These are phyloP conservation scores for Teratosphaeria nubilosa DNA, from an alignment of 2,329 filamentous ascomycete genomes.

Conservation along the genomic window DNA sequence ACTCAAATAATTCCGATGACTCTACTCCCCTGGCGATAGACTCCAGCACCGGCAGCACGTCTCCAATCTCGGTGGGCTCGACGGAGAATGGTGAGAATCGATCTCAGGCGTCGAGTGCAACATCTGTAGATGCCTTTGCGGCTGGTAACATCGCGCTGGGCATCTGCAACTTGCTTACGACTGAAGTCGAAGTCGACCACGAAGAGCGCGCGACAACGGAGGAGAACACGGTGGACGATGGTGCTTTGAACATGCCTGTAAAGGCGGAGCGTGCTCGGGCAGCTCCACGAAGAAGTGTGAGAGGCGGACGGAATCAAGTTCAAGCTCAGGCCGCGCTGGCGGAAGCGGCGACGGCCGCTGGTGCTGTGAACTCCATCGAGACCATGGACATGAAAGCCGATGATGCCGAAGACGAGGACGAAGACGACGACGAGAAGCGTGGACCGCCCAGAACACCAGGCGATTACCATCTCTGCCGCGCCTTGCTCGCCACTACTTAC, in stretches of 20 bases:
- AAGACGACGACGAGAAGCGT: constrained; percentile 18
- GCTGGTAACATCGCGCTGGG: constrained; percentile 19
- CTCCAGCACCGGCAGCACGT: constrained; percentile 9
- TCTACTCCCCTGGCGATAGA: neutral
- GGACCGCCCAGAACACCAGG: constrained; percentile 32
- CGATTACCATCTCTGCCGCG: constrained; percentile 67
- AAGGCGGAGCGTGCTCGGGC: constrained; percentile 2
- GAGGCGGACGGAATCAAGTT: neutral
- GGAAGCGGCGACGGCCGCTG: constrained; percentile 5
- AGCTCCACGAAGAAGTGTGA: constrained; percentile 7
- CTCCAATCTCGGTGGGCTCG: constrained; percentile 11
- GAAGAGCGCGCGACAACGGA: neutral
- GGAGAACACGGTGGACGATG: neutral
- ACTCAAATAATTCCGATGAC: constrained; percentile 6
- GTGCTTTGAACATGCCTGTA: neutral
- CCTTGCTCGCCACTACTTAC: constrained; percentile 66
- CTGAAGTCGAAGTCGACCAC: constrained; percentile 7
- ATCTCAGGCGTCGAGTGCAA: constrained; percentile 21
- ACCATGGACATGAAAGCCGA: constrained; percentile 3
- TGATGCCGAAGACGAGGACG: constrained; percentile 10
- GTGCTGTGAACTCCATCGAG: constrained; percentile 20
- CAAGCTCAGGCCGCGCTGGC: neutral
- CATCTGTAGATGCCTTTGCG: constrained; percentile 18
- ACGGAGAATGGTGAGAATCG: constrained; percentile 12
- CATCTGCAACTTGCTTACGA: constrained; percentile 23